These are phyloP conservation scores for Triadica sebifera DNA, from an alignment of 345 rosid species.

Conservation along the genomic window DNA sequence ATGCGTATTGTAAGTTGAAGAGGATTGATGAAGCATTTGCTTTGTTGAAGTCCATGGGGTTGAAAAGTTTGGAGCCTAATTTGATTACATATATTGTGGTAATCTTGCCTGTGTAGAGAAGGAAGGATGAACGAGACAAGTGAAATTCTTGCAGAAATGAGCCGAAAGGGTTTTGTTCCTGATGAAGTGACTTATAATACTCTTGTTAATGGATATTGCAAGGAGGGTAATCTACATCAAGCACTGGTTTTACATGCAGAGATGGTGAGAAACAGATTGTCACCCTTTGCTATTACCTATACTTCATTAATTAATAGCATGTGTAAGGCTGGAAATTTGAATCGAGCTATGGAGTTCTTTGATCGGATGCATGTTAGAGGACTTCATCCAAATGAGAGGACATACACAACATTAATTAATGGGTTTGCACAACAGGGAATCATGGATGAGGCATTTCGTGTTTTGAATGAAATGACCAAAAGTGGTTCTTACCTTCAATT, in stretches of 20 bases:
- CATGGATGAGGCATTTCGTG: constrained; percentile 57
- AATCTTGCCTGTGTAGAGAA: constrained; percentile 65
- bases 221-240: constrained; percentile 72
- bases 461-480: constrained; percentile 57
- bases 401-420: constrained; percentile 75
- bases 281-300: constrained; percentile 78
- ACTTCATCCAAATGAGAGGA: constrained; percentile 67
- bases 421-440: constrained; percentile 74
- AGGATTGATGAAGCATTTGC: constrained; percentile 56
- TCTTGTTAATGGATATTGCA: constrained; percentile 77
- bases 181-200: constrained; percentile 85
- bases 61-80: constrained; percentile 70
- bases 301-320: constrained; percentile 75
- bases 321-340: constrained; percentile 83
- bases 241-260: constrained; percentile 73
- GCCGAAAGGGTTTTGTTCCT: constrained; percentile 46
- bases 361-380: constrained; percentile 84
- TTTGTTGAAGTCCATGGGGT: constrained; percentile 54
- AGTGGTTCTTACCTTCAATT: constrained; percentile 63
- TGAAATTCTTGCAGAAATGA: constrained; percentile 58
- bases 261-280: constrained; percentile 72
- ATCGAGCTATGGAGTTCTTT: constrained; percentile 69
- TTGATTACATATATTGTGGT: constrained; percentile 74
- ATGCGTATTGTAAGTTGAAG: constrained; percentile 58
- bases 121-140: constrained; percentile 73